phyloP scores from a whole-genome alignment of 768 basidiomycete species.

The Lentinus brumalis region DNA sequence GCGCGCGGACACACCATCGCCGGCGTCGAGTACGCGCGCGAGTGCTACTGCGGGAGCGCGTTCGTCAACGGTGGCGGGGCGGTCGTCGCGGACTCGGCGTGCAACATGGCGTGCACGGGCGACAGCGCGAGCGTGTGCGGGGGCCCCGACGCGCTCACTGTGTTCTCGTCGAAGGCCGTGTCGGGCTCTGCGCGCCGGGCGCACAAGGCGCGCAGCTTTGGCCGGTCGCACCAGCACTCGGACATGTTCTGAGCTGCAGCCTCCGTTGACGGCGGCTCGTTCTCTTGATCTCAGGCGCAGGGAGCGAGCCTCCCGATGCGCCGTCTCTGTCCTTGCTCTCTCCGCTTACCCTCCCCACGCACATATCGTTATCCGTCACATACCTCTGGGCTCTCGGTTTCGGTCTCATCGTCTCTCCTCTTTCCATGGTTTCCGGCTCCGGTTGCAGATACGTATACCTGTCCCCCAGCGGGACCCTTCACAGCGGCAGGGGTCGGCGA shows the following conservation, averaged over 20 bases:
- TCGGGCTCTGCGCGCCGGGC: background rate
- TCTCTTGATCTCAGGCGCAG: slow-evolving; percentile 4
- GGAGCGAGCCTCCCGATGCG: slow-evolving; percentile 20
- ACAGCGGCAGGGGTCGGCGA: background rate
- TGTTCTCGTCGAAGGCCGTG: slow-evolving; percentile 8
- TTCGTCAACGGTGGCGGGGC: slow-evolving; percentile 20
- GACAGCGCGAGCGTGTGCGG: slow-evolving; percentile 14
- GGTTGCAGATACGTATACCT: background rate
- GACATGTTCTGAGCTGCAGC: slow-evolving; percentile 10
- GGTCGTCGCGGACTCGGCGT: slow-evolving; percentile 9
- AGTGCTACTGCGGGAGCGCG: slow-evolving; percentile 21
- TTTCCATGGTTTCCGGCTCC: background rate
- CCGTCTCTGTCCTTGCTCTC: background rate
- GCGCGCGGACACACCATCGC: slow-evolving; percentile 13
- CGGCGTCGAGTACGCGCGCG: slow-evolving; percentile 23
- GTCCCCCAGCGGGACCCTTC: slow-evolving; percentile 12
- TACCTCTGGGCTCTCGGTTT: too few relatives aligned
- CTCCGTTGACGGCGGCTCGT: slow-evolving; percentile 17
- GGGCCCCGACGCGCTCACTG: slow-evolving; percentile 17
- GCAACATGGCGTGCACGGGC: slow-evolving; percentile 19
- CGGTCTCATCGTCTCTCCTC: background rate
- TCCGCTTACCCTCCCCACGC: too few relatives aligned
- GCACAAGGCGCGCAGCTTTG: slow-evolving; percentile 21
- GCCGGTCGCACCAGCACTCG: slow-evolving; percentile 14
- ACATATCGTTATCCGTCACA: too few relatives aligned